Percentiles rank a stretch among this genome's conserved stretches.
These are phyloP conservation scores for Trichoderma semiorbis DNA, from an alignment of 2,329 filamentous ascomycete genomes.

Conservation along the genomic window DNA sequence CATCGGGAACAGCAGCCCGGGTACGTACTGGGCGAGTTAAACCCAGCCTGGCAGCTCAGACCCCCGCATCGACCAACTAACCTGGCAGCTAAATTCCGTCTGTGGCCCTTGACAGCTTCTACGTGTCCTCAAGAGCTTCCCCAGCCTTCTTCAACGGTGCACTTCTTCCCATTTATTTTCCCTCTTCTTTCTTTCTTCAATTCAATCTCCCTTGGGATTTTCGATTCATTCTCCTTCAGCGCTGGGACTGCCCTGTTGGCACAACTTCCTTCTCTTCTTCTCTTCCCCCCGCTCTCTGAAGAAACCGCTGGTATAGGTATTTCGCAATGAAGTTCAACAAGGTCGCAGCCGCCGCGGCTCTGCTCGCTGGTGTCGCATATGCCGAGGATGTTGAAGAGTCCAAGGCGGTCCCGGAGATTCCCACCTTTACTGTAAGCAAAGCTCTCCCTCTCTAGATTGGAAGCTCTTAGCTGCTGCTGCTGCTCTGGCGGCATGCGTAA, in stretches of 20 bases:
- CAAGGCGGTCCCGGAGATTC: conserved; percentile 60
- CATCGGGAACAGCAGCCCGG: background rate
- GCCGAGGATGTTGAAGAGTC: conserved; percentile 65
- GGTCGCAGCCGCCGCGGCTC: conserved; percentile 69
- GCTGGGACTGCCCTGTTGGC: conserved; percentile 24
- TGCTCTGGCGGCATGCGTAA: background rate
- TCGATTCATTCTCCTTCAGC: conserved; percentile 26
- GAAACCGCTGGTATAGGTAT: conserved; percentile 18
- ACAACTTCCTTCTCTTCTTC: conserved; percentile 11
- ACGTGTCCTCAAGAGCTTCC: conserved; percentile 34
- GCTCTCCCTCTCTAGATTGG: background rate
- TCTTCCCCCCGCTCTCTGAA: background rate
- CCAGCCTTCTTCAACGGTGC: conserved; percentile 22
- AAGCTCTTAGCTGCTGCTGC: background rate
- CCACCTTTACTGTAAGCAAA: conserved; percentile 79
- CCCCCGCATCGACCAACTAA: conserved; percentile 14
- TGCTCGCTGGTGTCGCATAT: conserved; percentile 66
- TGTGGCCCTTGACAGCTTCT: conserved; percentile 26
- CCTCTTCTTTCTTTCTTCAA: conserved; percentile 23
- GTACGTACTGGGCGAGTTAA: conserved; percentile 12
- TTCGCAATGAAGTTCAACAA: conserved; percentile 79
- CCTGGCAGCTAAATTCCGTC: conserved; percentile 16
- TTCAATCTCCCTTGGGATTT: conserved; percentile 29
- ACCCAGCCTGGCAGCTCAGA: conserved; percentile 12
- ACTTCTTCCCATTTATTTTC: conserved; percentile 3